Base-by-base conservation (phyloP, 108 stramenopile genomes). In the Aurantiochytrium sp. region DNA sequence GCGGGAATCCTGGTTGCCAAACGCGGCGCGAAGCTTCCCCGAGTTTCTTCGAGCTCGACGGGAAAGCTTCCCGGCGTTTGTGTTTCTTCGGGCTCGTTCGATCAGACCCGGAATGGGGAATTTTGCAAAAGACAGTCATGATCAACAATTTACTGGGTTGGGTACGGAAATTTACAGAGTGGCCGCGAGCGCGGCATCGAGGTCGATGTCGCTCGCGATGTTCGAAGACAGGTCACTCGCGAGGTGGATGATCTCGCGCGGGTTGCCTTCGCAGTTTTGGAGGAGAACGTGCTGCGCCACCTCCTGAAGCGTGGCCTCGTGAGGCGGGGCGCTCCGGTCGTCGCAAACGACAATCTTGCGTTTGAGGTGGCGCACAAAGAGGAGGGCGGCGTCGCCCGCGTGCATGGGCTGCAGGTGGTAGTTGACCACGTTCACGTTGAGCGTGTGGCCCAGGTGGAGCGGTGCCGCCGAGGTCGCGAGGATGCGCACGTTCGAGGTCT, bases 281-380 rank as follows among this genome's bases (percentile, higher is more conserved):
- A 65, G 8, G 19, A 65, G 22, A 30, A 12, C 34, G 59, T 65
- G 59, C 34, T 65, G 59, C 34, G 59, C 59, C 15, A 65, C 59
- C 59, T 65, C 59, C 59, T 65, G 59, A 6, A 65, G 34, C 32
- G 59, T 65, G 2, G 59, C 59, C 59, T 65, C 59, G 10, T 19
- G 73, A 12, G 36, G 73, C 39, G 12, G 6, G 36, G 8, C 30
- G 12, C 6, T n/a, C 19, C 10, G 2, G 27, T 65, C 59, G 22
- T 65, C 3, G 1, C 59, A 10, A 65, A 81, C 73, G 12, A 81
- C 24, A 24, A 81, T 81, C 73, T 42, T 81, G 21, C 73, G 73
- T 24, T 81, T 81, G 27, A 81, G 45, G 45, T 81, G 73, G 3
- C 73, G 73, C 50, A 81, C 73, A 41, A 81, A 81, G 42, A 81